A percentile compares a stretch with the other conserved stretches of the same genome.
These are phyloP conservation scores for Penicillium italicum DNA, from an alignment of 2,329 filamentous ascomycete species.

Conservation along the genomic window DNA sequence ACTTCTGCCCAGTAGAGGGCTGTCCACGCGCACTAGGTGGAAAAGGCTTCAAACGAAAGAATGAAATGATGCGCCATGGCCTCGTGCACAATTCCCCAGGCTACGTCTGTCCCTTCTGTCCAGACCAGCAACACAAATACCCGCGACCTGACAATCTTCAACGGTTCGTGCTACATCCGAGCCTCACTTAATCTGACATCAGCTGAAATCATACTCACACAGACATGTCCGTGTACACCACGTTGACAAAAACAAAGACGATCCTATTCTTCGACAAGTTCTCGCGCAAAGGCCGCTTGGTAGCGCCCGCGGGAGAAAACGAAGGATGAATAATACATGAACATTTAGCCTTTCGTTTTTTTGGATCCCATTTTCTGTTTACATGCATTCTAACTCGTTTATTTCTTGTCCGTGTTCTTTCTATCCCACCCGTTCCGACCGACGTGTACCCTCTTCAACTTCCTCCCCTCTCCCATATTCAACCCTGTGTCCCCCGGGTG, in stretches of 20 bases:
- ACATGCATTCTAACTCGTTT: neutral
- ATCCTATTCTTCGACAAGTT: slow-evolving; percentile 74
- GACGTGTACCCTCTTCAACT: neutral
- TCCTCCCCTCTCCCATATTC: neutral
- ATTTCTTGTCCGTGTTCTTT: neutral
- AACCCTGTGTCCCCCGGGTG: neutral
- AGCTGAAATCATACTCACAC: slow-evolving; percentile 6
- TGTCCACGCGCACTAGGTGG: slow-evolving; percentile 60
- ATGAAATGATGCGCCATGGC: slow-evolving; percentile 71
- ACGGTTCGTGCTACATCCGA: slow-evolving; percentile 56
- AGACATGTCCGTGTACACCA: slow-evolving; percentile 95
- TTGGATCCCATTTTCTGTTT: neutral
- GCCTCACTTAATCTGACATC: neutral
- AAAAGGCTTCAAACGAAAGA: slow-evolving; percentile 66
- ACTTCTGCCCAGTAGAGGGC: slow-evolving; percentile 58
- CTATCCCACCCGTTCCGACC: neutral
- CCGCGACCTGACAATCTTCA: slow-evolving; percentile 94
- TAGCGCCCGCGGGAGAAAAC: slow-evolving; percentile 72
- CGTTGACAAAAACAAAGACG: slow-evolving; percentile 82
- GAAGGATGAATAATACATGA: slow-evolving; percentile 47
- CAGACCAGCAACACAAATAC: slow-evolving; percentile 89
- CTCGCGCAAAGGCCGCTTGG: slow-evolving; percentile 82
- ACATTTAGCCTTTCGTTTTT: neutral
- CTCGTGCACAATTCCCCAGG: slow-evolving; percentile 91
- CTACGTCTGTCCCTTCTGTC: slow-evolving; percentile 94